Evolutionary conservation across 1,139 yeast genomes (phyloP).

Genomic region (Candida labiduridarum): DNA sequence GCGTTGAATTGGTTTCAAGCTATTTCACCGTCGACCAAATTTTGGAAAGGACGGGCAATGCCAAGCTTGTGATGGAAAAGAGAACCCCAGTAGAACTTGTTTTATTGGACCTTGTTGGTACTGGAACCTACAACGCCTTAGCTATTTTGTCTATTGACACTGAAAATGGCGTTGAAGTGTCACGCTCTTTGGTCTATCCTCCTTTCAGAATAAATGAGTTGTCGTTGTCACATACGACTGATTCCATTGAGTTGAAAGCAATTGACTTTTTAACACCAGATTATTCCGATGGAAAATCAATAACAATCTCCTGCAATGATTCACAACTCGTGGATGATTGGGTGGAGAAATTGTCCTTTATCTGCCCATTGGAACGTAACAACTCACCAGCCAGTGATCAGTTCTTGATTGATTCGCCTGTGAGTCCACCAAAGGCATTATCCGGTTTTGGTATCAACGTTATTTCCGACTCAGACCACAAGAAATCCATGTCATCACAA

Average conservation of each 20-base stretch:
- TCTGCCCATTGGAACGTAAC: constrained; percentile 34
- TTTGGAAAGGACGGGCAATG: constrained; percentile 31
- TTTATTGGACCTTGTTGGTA: constrained; percentile 30
- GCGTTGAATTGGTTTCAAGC: constrained; percentile 32
- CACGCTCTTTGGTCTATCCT: constrained; percentile 42
- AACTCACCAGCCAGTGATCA: constrained; percentile 25
- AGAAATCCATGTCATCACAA: constrained; percentile 7
- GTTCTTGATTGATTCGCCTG: constrained; percentile 25
- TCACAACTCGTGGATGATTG: constrained; percentile 26
- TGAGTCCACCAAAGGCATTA: constrained; percentile 23
- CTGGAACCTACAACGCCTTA: constrained; percentile 35
- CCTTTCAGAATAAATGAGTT: constrained; percentile 42
- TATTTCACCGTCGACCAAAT: constrained; percentile 42
- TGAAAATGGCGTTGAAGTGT: constrained; percentile 10
- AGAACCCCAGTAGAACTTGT: constrained; percentile 31
- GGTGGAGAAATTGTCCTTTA: constrained; percentile 29
- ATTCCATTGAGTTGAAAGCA: constrained; percentile 27
- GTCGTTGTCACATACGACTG: constrained; percentile 22
- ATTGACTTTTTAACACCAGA: constrained; percentile 25
- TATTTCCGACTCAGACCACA: constrained; percentile 22
- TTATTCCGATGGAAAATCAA: constrained; percentile 6
- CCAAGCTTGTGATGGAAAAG: constrained; percentile 11
- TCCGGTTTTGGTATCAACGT: constrained; percentile 41
- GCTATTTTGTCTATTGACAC: constrained; percentile 34
- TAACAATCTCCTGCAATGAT: constrained; percentile 21